phyloP scores from a whole-genome alignment of 2,329 filamentous ascomycete genomes.

The Penicillium sp. region DNA sequence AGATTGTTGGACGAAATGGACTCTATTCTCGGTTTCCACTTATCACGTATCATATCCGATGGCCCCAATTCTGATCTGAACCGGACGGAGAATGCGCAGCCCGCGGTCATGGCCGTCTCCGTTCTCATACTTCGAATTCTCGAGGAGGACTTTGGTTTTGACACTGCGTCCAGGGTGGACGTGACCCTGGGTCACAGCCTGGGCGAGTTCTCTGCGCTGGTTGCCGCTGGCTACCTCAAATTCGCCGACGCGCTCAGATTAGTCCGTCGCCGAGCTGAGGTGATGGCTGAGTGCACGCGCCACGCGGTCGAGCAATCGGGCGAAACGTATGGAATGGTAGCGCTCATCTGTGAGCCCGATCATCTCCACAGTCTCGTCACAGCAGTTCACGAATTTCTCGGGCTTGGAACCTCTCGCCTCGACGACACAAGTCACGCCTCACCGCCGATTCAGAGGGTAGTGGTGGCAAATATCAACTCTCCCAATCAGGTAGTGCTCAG shows the following conservation, averaged over 20 bases:
- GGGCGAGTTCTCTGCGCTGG: conserved; percentile 87
- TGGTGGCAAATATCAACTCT: conserved; percentile 90
- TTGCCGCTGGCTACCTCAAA: conserved; percentile 72
- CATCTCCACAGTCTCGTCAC: conserved; percentile 65
- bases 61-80: conserved; percentile 74
- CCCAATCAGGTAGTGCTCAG: conserved; percentile 95
- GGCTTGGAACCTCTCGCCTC: conserved; percentile 59
- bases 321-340: conserved; percentile 90
- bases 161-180: conserved; percentile 64
- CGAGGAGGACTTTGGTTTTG: conserved; percentile 78
- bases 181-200: conserved; percentile 85
- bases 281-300: conserved; percentile 72
- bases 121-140: conserved; percentile 83
- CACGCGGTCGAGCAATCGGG: conserved; percentile 62
- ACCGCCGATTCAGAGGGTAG: conserved; percentile 76
- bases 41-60: conserved; percentile 71
- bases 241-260: conserved; percentile 74
- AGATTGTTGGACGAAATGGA: conserved; percentile 85
- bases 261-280: conserved; percentile 70
- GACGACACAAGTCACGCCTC: conserved; percentile 62
- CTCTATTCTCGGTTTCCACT: conserved; percentile 63
- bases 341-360: conserved; percentile 78
- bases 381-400: conserved; percentile 74
- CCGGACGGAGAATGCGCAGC: conserved; percentile 80
- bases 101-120: conserved; percentile 92